Conservation (phyloP, 371 early-diverging fungal genomes). For the Nematocida minor region DNA sequence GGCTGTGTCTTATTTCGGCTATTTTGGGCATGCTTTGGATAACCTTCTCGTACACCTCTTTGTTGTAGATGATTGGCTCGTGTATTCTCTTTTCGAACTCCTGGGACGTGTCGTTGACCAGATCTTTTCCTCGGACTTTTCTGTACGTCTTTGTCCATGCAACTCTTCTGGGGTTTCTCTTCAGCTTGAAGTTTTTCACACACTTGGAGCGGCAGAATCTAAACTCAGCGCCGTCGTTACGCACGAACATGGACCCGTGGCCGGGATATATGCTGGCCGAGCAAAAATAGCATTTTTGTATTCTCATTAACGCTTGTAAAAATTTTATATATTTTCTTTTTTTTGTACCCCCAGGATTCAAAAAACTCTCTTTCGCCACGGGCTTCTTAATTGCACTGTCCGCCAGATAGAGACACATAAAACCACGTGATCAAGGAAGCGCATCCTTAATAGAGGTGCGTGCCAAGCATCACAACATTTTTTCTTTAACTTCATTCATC, state of each 20-base stretch:
- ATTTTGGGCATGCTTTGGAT: slow-evolving; percentile 69
- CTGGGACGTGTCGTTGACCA: slow-evolving; percentile 65
- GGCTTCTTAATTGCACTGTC: neutral
- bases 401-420: slow-evolving; percentile 47
- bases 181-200: slow-evolving; percentile 95
- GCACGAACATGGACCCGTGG: slow-evolving; percentile 91
- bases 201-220: slow-evolving; percentile 96
- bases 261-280: slow-evolving; percentile 93
- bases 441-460: slow-evolving; percentile 13
- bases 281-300: slow-evolving; percentile 98
- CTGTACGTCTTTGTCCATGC: slow-evolving; percentile 98
- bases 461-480: slow-evolving; percentile 47
- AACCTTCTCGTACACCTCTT: slow-evolving; percentile 81
- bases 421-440: slow-evolving; percentile 33
- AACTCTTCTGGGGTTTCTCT: slow-evolving; percentile 96
- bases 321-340: slow-evolving; percentile 9
- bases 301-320: slow-evolving; percentile 70
- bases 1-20: slow-evolving; percentile 39
- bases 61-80: slow-evolving; percentile 86
- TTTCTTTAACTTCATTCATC: slow-evolving; percentile 26
- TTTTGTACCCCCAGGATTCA: slow-evolving; percentile 38
- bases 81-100: slow-evolving; percentile 90
- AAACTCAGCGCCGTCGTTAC: slow-evolving; percentile 89
- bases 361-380: slow-evolving; percentile 48
- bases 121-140: slow-evolving; percentile 88